Evolutionary conservation across 345 rosid species (phyloP).

Genomic region (Ceriops tagal): DNA sequence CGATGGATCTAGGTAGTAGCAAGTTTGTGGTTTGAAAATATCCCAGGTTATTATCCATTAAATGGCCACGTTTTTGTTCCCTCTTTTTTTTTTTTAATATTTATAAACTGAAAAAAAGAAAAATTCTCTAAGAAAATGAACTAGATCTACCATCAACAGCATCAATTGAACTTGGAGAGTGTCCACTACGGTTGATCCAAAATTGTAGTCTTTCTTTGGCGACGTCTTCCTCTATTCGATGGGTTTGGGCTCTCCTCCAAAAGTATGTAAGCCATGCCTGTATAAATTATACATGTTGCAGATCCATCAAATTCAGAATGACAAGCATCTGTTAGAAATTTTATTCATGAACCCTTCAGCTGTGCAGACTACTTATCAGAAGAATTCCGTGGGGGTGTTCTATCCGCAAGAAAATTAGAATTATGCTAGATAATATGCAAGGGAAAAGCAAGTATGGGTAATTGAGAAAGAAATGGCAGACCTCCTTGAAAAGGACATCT

Average conservation of each 20-base stretch:
- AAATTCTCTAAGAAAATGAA: not conserved
- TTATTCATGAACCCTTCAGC: not conserved
- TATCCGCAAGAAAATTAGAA: not conserved
- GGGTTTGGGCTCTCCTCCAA: conserved; percentile 33
- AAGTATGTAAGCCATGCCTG: conserved; percentile 36
- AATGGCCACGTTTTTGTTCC: too few species aligned
- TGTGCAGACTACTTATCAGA: not conserved
- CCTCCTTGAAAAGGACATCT: conserved; percentile 99
- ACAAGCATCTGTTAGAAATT: not conserved
- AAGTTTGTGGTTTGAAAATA: too few species aligned
- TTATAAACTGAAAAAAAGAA: too few species aligned
- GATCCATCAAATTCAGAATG: not conserved
- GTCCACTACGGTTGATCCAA: conserved; percentile 30
- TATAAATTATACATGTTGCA: not conserved
- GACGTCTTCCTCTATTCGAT: conserved; percentile 25
- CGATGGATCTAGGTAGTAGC: not conserved
- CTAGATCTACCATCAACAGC: conserved; percentile 27
- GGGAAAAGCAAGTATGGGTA: not conserved
- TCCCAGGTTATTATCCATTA: too few species aligned
- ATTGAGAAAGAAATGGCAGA: conserved; percentile 21
- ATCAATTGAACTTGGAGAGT: conserved; percentile 35
- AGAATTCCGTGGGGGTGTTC: not conserved
- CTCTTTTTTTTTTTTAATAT: too few species aligned
- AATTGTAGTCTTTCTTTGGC: conserved; percentile 32
- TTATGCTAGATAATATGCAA: not conserved